Conservation (phyloP, 257 asterid species). For the Nicotiana benthamiana region DNA sequence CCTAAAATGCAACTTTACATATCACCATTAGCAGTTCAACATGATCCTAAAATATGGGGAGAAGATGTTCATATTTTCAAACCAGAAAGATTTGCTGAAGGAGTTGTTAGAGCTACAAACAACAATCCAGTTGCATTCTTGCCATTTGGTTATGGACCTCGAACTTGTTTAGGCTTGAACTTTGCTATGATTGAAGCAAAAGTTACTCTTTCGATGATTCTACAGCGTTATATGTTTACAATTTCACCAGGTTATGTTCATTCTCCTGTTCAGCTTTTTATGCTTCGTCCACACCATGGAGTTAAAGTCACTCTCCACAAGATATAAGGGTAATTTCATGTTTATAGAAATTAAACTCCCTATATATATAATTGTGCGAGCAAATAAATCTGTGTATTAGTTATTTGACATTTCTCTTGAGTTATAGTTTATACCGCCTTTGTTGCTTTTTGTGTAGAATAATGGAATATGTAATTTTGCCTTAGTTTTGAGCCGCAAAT, state of each 20-base stretch:
- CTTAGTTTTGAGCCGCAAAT: too few relatives aligned
- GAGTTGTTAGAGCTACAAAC: slow-evolving; percentile 31
- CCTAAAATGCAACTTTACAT: slow-evolving; percentile 36
- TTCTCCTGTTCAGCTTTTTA: slow-evolving; percentile 48
- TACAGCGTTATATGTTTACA: slow-evolving; percentile 37
- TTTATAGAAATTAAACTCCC: background rate
- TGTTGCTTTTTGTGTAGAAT: too few relatives aligned
- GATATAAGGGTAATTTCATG: slow-evolving; percentile 12
- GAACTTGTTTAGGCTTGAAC: slow-evolving; percentile 58
- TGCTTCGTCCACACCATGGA: slow-evolving; percentile 57
- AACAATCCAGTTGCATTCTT: slow-evolving; percentile 37
- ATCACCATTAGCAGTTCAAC: slow-evolving; percentile 55
- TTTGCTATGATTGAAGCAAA: slow-evolving; percentile 54
- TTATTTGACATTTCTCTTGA: background rate
- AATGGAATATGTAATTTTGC: too few relatives aligned
- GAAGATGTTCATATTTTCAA: slow-evolving; percentile 43
- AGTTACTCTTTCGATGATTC: slow-evolving; percentile 50
- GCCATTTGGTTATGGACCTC: slow-evolving; percentile 66
- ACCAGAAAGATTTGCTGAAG: slow-evolving; percentile 49
- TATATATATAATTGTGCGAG: too few relatives aligned
- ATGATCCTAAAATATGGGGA: slow-evolving; percentile 59
- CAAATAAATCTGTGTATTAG: background rate
- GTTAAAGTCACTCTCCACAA: slow-evolving; percentile 37
- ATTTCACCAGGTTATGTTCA: slow-evolving; percentile 47
- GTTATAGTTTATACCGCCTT: background rate